Conservation (phyloP, 805 yeast species). For the Sugiyamaella smithiae region DNA sequence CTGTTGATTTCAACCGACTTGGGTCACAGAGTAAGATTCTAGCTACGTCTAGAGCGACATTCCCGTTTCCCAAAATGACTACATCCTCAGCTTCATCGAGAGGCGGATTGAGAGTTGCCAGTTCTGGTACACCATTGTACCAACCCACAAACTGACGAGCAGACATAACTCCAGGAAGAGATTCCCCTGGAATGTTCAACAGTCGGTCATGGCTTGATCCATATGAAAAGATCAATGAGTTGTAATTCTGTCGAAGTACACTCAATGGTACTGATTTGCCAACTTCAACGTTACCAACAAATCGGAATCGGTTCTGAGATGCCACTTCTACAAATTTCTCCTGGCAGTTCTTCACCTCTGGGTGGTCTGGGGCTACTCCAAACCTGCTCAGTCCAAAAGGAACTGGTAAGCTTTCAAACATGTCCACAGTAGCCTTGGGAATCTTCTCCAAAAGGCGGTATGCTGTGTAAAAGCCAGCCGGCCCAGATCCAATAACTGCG, state of each 20-base stretch:
- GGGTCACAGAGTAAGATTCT: slow-evolving; percentile 65
- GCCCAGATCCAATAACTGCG: slow-evolving; percentile 93
- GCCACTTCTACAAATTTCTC: slow-evolving; percentile 63
- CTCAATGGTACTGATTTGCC: slow-evolving; percentile 60
- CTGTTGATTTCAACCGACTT: slow-evolving; percentile 63
- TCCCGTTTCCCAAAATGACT: slow-evolving; percentile 91
- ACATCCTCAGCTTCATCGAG: slow-evolving; percentile 61
- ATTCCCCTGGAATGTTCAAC: slow-evolving; percentile 57
- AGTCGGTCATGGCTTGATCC: slow-evolving; percentile 64
- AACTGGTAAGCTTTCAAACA: slow-evolving; percentile 81
- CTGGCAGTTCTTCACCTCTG: slow-evolving; percentile 77
- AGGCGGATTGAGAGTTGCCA: slow-evolving; percentile 49
- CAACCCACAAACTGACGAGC: slow-evolving; percentile 91
- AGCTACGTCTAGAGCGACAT: slow-evolving; percentile 91
- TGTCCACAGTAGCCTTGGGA: slow-evolving; percentile 51
- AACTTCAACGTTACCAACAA: slow-evolving; percentile 67
- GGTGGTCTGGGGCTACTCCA: slow-evolving; percentile 99
- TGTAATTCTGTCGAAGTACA: slow-evolving; percentile 54
- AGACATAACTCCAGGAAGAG: slow-evolving; percentile 60
- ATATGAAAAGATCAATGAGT: slow-evolving; percentile 75
- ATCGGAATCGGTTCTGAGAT: slow-evolving; percentile 42
- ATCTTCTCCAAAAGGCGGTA: slow-evolving; percentile 59
- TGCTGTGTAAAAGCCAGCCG: slow-evolving; percentile 92
- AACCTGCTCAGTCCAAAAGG: slow-evolving; percentile 89
- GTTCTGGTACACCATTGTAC: slow-evolving; percentile 89